phyloP scores from a whole-genome alignment of 2,329 filamentous ascomycete species.

The Camillea tinctor region DNA sequence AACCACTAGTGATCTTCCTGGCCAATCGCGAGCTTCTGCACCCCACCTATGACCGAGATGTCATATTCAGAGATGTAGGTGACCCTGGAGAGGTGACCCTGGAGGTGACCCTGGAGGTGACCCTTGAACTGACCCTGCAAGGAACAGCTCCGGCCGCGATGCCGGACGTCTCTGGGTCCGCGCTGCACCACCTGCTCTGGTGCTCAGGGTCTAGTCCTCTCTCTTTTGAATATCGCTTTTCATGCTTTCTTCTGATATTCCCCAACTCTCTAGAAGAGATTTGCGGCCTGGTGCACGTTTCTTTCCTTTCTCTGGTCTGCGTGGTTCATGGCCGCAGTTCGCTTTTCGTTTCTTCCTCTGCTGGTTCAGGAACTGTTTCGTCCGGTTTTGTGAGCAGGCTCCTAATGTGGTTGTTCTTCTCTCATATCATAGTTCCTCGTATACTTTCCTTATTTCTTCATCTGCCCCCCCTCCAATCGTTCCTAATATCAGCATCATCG shows the following conservation, averaged over 20 bases:
- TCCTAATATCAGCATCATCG: conserved; percentile 24
- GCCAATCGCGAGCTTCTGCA: conserved; percentile 19
- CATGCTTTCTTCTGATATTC: conserved; percentile 28
- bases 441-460: conserved; percentile 24
- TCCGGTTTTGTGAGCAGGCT: conserved; percentile 41
- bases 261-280: conserved; percentile 32
- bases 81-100: no score
- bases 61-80: conserved; percentile 6
- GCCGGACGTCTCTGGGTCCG: conserved; percentile 33
- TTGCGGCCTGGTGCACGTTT: conserved; percentile 31
- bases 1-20: conserved; percentile 14
- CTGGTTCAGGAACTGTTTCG: conserved; percentile 45
- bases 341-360: conserved; percentile 37
- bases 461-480: conserved; percentile 11
- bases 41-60: conserved; percentile 6
- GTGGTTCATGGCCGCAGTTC: conserved; percentile 24
- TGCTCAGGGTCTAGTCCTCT: conserved; percentile 22
- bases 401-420: conserved; percentile 29
- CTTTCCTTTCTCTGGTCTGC: conserved; percentile 29
- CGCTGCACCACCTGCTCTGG: conserved; percentile 26
- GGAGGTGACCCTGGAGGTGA: conserved; percentile 26
- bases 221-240: conserved; percentile 25
- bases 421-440: conserved; percentile 25
- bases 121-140: conserved; percentile 27
- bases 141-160: conserved; percentile 26